Evolutionary conservation across 306 rosid genomes (phyloP), one percentile per base, ranked within the genome.

Genomic region (Prunus davidiana): DNA sequence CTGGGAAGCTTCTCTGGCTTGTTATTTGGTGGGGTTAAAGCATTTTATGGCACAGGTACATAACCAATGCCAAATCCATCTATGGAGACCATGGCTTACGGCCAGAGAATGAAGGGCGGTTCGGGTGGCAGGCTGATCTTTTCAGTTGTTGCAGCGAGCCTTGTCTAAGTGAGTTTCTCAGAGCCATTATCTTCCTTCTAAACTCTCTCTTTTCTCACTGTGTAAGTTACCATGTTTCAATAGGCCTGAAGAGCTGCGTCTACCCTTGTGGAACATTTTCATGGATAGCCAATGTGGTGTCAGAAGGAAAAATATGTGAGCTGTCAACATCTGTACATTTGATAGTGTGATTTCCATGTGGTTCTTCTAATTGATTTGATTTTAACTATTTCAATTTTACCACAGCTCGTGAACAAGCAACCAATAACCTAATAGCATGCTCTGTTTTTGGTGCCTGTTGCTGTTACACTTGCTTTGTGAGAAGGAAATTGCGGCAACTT

Each of bases 251-350:
- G 82, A 83, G 86, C 22, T 81, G 66, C 72, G n/a, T 83, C 4
- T 86, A 81, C 56, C 87, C 87, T 2, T 86, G 87, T 47, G 87
- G 85, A 72, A 81, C 87, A 71, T 83, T 86, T 81, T 83, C 87
- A 25, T 58, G 79, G 86, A 75, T 81, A 52, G 80, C 82, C 49
- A 73, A 71, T 20, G 28, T 41, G 73, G 78, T 74, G 43, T 49
- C 78, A 2, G 28, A 64, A 45, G 78, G 84, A 70, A 68, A 82
- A 45, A 80, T 68, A 65, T 64, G 86, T 85, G 61, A 85, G 84
- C 16, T 51, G 20, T 16, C 2, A 32, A 20, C 6, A 20, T 14
- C 30, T 67, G 15, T 11, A 61, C 18, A 12, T 63, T 20, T 19
- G 9, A 6, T 5, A 32, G 38, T 5, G 38, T 32, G 1, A 32